phyloP scores from a whole-genome alignment of 805 yeast species.

The Candida ipomoeae region DNA sequence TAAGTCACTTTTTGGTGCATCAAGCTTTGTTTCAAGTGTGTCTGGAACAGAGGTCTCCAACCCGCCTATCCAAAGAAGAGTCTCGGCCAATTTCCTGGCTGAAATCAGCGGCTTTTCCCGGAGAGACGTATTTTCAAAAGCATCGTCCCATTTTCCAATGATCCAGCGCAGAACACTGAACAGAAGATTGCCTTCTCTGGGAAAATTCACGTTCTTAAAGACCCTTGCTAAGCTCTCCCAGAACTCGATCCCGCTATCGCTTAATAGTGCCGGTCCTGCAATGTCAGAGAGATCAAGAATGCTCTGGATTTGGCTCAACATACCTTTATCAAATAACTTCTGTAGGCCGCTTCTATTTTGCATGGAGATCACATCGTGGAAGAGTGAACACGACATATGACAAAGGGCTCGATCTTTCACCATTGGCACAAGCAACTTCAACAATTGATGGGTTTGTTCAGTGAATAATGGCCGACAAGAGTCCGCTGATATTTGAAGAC shows the following conservation, averaged over 20 bases:
- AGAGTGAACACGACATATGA: constrained; percentile 30
- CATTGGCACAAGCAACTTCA: constrained; percentile 35
- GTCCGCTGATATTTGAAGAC: not conserved
- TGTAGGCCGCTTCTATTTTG: constrained; percentile 11
- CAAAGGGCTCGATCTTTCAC: constrained; percentile 28
- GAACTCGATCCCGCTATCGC: not conserved
- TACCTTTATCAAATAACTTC: constrained; percentile 32
- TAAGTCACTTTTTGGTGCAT: not conserved
- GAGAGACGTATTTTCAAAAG: not conserved
- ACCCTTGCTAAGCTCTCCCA: constrained; percentile 28
- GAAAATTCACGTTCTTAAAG: constrained; percentile 30
- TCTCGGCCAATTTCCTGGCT: not conserved
- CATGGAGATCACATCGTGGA: constrained; percentile 14
- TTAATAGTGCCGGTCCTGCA: constrained; percentile 49
- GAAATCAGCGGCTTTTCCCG: not conserved
- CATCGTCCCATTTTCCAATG: constrained; percentile 38
- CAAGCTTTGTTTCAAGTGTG: not conserved
- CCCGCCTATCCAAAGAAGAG: constrained; percentile 1
- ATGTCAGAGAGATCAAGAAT: constrained; percentile 52
- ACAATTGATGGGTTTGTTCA: constrained; percentile 16
- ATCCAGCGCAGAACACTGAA: constrained; percentile 49
- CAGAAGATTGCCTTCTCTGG: constrained; percentile 21
- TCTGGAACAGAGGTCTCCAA: not conserved
- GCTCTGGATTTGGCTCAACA: constrained; percentile 46
- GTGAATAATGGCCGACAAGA: not conserved